These are phyloP conservation scores for Penicillium vulpinum DNA, from an alignment of 2,329 filamentous ascomycete genomes.

Conservation along the genomic window DNA sequence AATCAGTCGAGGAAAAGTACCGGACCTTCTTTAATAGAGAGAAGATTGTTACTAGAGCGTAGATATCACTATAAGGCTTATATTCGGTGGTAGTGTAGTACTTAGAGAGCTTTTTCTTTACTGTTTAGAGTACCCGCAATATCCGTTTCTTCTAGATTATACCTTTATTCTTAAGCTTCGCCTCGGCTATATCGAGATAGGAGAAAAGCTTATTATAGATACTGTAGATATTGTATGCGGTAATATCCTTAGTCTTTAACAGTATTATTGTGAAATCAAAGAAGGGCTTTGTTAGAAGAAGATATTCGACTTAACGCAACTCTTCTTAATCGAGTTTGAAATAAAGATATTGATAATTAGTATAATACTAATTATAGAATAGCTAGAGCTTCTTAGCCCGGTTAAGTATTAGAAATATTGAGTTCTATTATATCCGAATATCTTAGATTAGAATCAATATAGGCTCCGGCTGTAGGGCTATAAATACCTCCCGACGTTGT, in stretches of 20 bases:
- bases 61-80: neutral
- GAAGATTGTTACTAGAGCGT: neutral
- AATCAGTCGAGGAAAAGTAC: neutral
- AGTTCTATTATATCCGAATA: neutral
- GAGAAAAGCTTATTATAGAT: slow-evolving; percentile 4
- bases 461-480: neutral
- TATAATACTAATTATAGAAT: neutral
- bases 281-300: neutral
- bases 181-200: neutral
- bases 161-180: neutral
- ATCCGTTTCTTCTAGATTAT: neutral
- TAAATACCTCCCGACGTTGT: neutral
- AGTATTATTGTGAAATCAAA: neutral
- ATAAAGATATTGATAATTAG: neutral
- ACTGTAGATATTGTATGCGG: neutral
- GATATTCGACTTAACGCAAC: slow-evolving; percentile 10
- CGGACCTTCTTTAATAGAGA: neutral
- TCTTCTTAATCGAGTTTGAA: neutral
- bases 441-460: neutral
- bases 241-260: neutral
- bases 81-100: neutral
- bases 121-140: neutral
- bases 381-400: neutral
- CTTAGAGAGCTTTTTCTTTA: neutral
- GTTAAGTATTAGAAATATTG: neutral